phyloP scores from a whole-genome alignment of 805 yeast genomes.

The Torulaspora maleeae region DNA sequence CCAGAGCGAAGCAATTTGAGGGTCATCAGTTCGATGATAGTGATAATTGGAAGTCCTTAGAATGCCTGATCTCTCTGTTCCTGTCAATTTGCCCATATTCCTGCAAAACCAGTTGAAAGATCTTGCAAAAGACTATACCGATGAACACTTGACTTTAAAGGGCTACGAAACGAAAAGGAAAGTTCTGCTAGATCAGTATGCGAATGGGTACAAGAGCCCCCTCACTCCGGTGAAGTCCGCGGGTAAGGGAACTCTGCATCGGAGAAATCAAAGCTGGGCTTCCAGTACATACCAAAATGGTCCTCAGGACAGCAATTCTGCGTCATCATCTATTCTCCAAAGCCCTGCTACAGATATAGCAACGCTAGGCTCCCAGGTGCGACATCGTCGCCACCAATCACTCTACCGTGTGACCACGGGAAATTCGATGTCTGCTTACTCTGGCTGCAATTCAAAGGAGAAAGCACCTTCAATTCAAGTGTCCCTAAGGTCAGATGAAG shows the following conservation, averaged over 20 bases:
- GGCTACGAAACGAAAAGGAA: conserved; percentile 60
- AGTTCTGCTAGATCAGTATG: conserved; percentile 22
- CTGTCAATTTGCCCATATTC: conserved; percentile 38
- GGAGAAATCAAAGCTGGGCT: conserved; percentile 12
- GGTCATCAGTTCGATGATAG: background rate
- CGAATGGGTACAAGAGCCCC: conserved; percentile 10
- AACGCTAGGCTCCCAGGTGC: conserved; percentile 3
- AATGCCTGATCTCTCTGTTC: conserved; percentile 43
- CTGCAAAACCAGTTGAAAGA: conserved; percentile 39
- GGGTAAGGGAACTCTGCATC: conserved; percentile 3
- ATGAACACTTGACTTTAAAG: conserved; percentile 68
- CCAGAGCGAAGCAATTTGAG: background rate
- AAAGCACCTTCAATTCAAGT: conserved; percentile 25
- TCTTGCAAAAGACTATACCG: conserved; percentile 50
- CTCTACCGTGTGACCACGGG: conserved; percentile 32
- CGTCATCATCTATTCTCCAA: conserved; percentile 12
- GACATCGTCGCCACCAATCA: conserved; percentile 14
- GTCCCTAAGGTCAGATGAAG: conserved; percentile 34
- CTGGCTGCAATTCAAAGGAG: conserved; percentile 14
- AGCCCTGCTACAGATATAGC: conserved; percentile 14
- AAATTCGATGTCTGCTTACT: conserved; percentile 24
- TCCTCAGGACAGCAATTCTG: conserved; percentile 35
- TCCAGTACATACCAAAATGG: conserved; percentile 6
- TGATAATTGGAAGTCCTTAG: background rate
- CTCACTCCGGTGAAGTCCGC: conserved; percentile 11